These are phyloP conservation scores for Fusarium sp. DNA, from an alignment of 2,329 filamentous ascomycete genomes.

Conservation along the genomic window DNA sequence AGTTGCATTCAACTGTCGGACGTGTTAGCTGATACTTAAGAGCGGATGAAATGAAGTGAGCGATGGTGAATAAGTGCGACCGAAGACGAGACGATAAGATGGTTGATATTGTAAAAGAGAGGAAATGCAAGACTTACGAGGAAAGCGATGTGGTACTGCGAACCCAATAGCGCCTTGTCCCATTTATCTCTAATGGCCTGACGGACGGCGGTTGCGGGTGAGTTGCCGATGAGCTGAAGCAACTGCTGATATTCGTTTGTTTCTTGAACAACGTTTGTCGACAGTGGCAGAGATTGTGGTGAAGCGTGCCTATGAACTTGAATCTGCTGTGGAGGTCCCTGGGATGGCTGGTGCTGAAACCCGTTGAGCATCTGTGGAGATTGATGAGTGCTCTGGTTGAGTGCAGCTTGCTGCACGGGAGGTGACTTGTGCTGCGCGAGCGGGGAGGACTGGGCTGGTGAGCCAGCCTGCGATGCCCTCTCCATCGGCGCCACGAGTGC, in stretches of 20 bases:
- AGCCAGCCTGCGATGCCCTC: not conserved
- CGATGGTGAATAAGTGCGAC: not conserved
- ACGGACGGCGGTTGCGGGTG: conserved; percentile 58
- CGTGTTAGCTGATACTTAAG: conserved; percentile 37
- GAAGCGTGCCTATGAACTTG: conserved; percentile 1
- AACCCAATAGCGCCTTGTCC: conserved; percentile 61
- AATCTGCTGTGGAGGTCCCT: not conserved
- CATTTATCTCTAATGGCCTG: conserved; percentile 62
- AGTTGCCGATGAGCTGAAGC: conserved; percentile 49
- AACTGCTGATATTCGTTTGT: conserved; percentile 39
- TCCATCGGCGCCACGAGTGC: not conserved
- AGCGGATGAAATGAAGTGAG: not conserved
- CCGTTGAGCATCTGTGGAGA: not conserved
- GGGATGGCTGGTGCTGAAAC: not conserved
- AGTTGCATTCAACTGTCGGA: conserved; percentile 58
- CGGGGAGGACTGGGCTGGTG: conserved; percentile 5
- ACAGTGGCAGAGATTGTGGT: not conserved
- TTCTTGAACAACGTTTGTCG: conserved; percentile 40
- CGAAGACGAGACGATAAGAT: not conserved
- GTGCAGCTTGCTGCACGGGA: conserved; percentile 2
- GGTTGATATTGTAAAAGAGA: not conserved
- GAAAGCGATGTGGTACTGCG: conserved; percentile 64
- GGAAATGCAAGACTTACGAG: conserved; percentile 56
- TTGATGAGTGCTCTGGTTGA: conserved; percentile 4
- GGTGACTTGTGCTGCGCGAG: conserved; percentile 17